Percentiles rank a stretch among this genome's conserved stretches.
Conservation (phyloP, 2,329 filamentous ascomycete genomes). For the Sporothrix luriei region DNA sequence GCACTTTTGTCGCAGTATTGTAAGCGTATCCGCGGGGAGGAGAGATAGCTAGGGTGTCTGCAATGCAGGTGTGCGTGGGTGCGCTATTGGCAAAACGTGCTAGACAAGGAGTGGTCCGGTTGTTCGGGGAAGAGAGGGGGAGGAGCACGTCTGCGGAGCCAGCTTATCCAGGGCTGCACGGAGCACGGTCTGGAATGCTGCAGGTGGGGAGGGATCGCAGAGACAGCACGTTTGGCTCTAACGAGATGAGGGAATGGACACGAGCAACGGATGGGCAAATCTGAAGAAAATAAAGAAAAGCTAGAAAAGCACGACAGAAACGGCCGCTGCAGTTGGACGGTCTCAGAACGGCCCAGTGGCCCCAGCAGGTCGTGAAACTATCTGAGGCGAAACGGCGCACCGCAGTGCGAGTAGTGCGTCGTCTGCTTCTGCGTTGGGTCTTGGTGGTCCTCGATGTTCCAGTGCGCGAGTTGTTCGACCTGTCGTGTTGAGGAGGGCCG, state of each 20-base stretch:
- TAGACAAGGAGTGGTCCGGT: not conserved
- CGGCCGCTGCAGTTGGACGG: constrained; percentile 20
- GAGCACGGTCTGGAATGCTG: constrained; percentile 14
- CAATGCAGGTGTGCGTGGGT: not conserved
- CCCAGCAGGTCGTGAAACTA: constrained; percentile 3
- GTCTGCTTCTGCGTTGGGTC: not conserved
- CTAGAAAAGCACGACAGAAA: not conserved
- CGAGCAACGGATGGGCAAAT: not conserved
- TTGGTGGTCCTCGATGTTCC: not conserved
- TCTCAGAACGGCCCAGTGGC: constrained; percentile 20
- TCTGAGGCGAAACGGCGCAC: not conserved
- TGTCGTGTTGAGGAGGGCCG: not conserved
- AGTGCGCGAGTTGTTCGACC: not conserved
- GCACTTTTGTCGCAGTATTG: not conserved
- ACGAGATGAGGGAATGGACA: not conserved
- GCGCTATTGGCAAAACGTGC: constrained; percentile 27
- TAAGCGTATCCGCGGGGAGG: not conserved
- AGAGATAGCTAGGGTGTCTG: not conserved
- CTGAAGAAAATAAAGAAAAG: not conserved
- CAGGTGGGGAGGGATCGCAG: constrained; percentile 10
- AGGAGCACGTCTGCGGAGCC: constrained; percentile 12
- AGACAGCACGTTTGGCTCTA: not conserved
- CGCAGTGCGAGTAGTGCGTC: not conserved
- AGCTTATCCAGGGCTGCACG: not conserved
- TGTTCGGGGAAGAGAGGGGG: not conserved